Percentiles rank a stretch among this genome's conserved stretches.
Conservation (phyloP, 192 early-diverging fungal species). For the Coemansia sp. region DNA sequence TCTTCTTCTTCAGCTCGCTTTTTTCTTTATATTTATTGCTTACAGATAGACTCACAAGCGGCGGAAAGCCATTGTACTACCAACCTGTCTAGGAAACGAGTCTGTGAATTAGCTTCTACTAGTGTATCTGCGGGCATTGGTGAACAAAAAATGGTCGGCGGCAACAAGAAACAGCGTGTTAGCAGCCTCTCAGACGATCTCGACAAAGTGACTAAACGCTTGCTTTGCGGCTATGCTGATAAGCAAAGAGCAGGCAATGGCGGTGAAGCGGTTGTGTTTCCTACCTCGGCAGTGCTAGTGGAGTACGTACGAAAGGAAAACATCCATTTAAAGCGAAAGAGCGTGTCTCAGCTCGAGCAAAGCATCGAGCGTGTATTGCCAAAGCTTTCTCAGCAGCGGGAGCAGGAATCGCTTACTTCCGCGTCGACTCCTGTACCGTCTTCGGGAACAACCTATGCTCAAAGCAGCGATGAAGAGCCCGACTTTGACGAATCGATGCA, state of each 20-base stretch:
- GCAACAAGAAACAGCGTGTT: constrained; percentile 37
- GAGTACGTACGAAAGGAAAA: constrained; percentile 36
- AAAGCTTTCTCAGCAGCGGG: constrained; percentile 23
- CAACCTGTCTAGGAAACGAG: not conserved
- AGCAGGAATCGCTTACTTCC: constrained; percentile 3
- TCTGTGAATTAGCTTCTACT: not conserved
- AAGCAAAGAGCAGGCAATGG: constrained; percentile 23
- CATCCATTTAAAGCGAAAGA: constrained; percentile 24
- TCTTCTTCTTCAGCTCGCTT: not conserved
- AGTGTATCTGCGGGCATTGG: not conserved
- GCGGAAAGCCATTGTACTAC: no score
- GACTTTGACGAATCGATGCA: constrained; percentile 24
- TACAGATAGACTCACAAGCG: no score
- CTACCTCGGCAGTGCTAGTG: constrained; percentile 25
- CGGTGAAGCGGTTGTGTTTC: constrained; percentile 13
- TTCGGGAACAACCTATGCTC: not conserved
- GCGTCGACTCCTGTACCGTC: not conserved
- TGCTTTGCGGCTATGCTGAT: constrained; percentile 24
- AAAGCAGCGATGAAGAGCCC: constrained; percentile 35
- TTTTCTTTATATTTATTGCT: no score
- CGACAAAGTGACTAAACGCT: constrained; percentile 29
- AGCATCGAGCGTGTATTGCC: constrained; percentile 44
- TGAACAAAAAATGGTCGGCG: constrained; percentile 33
- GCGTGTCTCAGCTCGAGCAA: constrained; percentile 23
- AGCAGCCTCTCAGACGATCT: constrained; percentile 30